A percentile compares a stretch with the other conserved stretches of the same genome.
These are phyloP conservation scores for Pestalotiopsis sp. DNA, from an alignment of 2,329 filamentous ascomycete species.

Conservation along the genomic window DNA sequence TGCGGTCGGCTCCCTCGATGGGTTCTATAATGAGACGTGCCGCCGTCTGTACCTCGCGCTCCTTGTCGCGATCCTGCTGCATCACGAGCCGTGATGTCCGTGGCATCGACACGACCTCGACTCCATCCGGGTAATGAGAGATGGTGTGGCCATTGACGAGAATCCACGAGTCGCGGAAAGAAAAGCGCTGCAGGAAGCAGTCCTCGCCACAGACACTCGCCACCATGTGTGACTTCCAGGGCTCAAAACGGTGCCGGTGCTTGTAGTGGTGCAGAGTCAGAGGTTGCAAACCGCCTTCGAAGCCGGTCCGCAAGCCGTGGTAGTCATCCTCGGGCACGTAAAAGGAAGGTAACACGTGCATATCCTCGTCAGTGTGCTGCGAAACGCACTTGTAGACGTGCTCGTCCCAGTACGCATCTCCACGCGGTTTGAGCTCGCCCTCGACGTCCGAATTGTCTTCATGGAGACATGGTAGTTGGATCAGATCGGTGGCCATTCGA, in stretches of 20 bases:
- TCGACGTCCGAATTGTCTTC: conserved; percentile 7
- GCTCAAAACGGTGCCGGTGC: conserved; percentile 39
- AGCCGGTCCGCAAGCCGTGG: conserved; percentile 31
- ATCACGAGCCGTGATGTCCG: conserved; percentile 12
- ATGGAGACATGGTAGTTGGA: conserved; percentile 40
- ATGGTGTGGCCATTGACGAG: conserved; percentile 50
- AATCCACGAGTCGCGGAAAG: conserved; percentile 46
- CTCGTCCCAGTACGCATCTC: conserved; percentile 39
- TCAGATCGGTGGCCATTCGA: conserved; percentile 34
- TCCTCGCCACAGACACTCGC: conserved; percentile 45
- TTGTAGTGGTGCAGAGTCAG: conserved; percentile 43
- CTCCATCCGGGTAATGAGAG: conserved; percentile 42
- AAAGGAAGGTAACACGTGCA: conserved; percentile 46
- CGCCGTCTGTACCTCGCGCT: conserved; percentile 16
- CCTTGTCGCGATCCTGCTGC: conserved; percentile 14
- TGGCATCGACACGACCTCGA: conserved; percentile 22
- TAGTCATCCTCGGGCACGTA: conserved; percentile 39
- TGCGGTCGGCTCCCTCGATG: conserved; percentile 19
- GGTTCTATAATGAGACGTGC: conserved; percentile 36
- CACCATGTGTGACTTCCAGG: conserved; percentile 44
- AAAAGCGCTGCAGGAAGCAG: conserved; percentile 50
- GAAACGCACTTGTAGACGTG: conserved; percentile 44
- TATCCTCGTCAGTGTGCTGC: conserved; percentile 33
- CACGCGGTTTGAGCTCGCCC: background rate
- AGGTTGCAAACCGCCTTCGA: conserved; percentile 43